Base-by-base conservation (phyloP, 768 basidiomycete species). In the Russula dissimulans region DNA sequence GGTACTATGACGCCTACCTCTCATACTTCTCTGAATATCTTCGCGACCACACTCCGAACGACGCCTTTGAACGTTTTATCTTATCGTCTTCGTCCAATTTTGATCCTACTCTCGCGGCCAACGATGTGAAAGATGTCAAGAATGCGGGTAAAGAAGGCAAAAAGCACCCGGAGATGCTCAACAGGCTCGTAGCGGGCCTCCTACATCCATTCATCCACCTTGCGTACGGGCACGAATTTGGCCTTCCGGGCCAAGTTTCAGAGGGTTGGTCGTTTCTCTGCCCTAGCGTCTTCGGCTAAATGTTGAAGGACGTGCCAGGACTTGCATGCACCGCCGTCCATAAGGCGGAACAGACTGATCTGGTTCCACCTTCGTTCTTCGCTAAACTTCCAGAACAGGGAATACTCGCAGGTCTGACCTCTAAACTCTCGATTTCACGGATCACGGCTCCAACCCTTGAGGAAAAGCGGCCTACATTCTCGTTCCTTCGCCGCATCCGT, bases 151-250 rank as follows among this genome's bases (percentile, higher is more conserved):
- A 59, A 31, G 63, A 56, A 31, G 63, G 56, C 18, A 66, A 67
- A 31, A 61, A 60, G 47, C 76, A 79, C 31, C 81, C 81, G 0
- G 71, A 76, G 60, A 83, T 88, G 83, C 66, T 87, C 14, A 76
- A 74, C 46, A 78, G 85, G 11, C 77, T 83, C 62, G 41, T 84
- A 15, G 75, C 75, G 1, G 84, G 83, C 3, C 66, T 85, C 8
- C 31, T 88, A 5, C 87, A 89, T 65, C 82, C 86, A 0, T 57
- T 87, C 43, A 87, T 89, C 47, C 83, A 87, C 64, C 64, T 72
- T 3, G 86, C 83, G 14, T 80, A 81, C 69, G 86, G 85, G 3
- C 69, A 78, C 3, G 87, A 88, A 68, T 87, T 87, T 60, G 74
- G 76, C 14, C 58, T 84, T 22, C 77, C 80, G 7, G 86, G 85